Percentiles rank a stretch among this genome's conserved stretches.
Evolutionary conservation across 1,139 yeast genomes (phyloP).

Genomic region (Oligophagozyma castellii): DNA sequence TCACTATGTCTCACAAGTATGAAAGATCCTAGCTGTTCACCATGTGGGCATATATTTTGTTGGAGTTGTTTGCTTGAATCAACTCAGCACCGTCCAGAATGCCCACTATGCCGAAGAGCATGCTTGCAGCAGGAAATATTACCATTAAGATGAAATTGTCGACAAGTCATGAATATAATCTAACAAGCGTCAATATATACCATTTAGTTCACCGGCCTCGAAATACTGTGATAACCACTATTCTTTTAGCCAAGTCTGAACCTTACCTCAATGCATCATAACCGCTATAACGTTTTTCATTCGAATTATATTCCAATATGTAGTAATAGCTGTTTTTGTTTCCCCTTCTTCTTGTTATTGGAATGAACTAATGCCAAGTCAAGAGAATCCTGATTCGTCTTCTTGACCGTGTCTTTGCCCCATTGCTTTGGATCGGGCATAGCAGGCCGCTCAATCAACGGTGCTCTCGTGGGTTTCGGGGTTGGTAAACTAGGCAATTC

Average conservation of each 20-base stretch:
- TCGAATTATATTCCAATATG: constrained; percentile 31
- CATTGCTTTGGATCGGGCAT: constrained; percentile 22
- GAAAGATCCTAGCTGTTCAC: constrained; percentile 73
- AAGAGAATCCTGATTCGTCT: constrained; percentile 4
- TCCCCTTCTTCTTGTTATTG: constrained; percentile 23
- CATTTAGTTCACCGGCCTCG: too few relatives aligned
- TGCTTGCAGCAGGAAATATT: constrained; percentile 64
- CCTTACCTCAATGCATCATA: too few relatives aligned
- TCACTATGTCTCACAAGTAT: constrained; percentile 71
- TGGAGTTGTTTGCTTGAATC: constrained; percentile 87
- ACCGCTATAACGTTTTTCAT: too few relatives aligned
- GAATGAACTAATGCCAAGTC: constrained; percentile 4
- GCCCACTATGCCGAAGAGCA: constrained; percentile 79
- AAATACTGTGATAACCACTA: too few relatives aligned
- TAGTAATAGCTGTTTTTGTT: constrained; percentile 35
- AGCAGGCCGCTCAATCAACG: constrained; percentile 28
- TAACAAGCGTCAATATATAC: too few relatives aligned
- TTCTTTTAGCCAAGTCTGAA: too few relatives aligned
- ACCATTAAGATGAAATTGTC: constrained; percentile 50
- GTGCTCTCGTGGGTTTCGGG: constrained; percentile 27
- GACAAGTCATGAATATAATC: too few relatives aligned
- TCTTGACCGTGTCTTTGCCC: constrained; percentile 13
- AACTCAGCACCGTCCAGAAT: constrained; percentile 79
- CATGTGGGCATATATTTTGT: constrained; percentile 88
- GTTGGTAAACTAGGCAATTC: constrained; percentile 42